A percentile compares a stretch with the other conserved stretches of the same genome.
Conservation (phyloP, 345 rosid species). For the Citrus unshiu region DNA sequence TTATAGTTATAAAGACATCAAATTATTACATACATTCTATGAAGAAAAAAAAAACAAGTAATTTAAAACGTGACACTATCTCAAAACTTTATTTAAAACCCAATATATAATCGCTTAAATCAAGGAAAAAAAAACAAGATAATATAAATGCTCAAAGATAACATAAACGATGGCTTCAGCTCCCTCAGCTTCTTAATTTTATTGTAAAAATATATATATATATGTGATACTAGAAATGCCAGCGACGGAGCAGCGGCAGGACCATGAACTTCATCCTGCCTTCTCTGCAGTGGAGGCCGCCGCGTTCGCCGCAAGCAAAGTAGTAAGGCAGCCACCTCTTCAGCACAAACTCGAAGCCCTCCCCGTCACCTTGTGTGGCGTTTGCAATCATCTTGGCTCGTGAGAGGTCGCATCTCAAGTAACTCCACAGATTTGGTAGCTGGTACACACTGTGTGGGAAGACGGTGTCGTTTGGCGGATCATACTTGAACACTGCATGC, state of each 20-base stretch:
- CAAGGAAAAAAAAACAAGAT: too few relatives aligned
- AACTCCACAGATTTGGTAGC: conserved; percentile 49
- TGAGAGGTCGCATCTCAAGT: conserved; percentile 39
- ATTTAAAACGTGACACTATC: neutral
- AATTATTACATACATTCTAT: neutral
- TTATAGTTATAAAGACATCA: neutral
- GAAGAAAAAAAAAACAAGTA: too few relatives aligned
- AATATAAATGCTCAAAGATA: too few relatives aligned
- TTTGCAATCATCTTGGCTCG: conserved; percentile 49
- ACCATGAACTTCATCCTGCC: conserved; percentile 71
- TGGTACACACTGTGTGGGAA: conserved; percentile 64
- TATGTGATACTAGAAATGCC: conserved; percentile 3
- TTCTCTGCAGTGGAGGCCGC: conserved; percentile 56
- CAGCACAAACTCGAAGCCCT: conserved; percentile 59
- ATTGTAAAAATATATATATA: too few relatives aligned
- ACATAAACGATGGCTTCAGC: too few relatives aligned
- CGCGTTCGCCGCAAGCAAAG: conserved; percentile 65
- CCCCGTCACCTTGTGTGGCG: conserved; percentile 46
- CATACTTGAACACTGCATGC: conserved; percentile 63
- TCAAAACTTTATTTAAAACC: too few relatives aligned
- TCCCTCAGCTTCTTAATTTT: too few relatives aligned
- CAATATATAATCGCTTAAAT: too few relatives aligned
- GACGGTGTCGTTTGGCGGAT: conserved; percentile 45
- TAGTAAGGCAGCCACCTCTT: conserved; percentile 42
- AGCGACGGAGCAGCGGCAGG: conserved; percentile 36